Percentiles rank a stretch among this genome's conserved stretches.
These are phyloP conservation scores for thale cress (Arabidopsis thaliana) DNA, from an alignment of 345 rosid genomes.

Conservation along the genomic window DNA sequence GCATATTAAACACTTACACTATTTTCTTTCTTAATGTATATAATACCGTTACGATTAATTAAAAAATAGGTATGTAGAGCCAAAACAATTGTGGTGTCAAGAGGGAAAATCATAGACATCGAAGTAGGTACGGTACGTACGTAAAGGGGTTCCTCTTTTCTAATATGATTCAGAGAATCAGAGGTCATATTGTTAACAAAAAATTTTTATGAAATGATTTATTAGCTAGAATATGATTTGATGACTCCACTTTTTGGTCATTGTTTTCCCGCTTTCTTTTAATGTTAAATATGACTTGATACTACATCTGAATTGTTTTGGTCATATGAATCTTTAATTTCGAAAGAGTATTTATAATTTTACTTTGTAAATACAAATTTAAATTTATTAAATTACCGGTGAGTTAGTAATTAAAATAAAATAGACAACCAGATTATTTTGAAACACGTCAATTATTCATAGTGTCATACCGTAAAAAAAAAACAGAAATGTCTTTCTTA, in stretches of 20 bases:
- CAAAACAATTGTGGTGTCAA: slow-evolving; percentile 20
- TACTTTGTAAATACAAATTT: slow-evolving; percentile 3
- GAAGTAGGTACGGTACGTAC: slow-evolving; percentile 30
- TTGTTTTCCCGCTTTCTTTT: not conserved
- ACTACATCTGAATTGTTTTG: not conserved
- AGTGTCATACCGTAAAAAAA: too few species aligned
- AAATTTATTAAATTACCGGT: slow-evolving; percentile 10
- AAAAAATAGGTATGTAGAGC: slow-evolving; percentile 16
- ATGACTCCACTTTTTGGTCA: slow-evolving; percentile 22
- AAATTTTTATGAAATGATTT: slow-evolving; percentile 4
- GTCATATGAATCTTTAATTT: slow-evolving; percentile 3
- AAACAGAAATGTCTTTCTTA: not conserved
- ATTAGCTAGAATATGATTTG: slow-evolving; percentile 1
- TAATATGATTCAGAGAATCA: not conserved
- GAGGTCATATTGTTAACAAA: slow-evolving; percentile 5
- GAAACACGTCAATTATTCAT: not conserved
- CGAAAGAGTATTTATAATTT: not conserved
- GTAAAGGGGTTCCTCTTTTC: slow-evolving; percentile 35
- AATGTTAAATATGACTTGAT: slow-evolving; percentile 1
- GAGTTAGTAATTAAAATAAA: not conserved
- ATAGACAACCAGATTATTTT: not conserved
- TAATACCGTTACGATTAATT: not conserved
- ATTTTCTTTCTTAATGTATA: not conserved
- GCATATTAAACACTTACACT: not conserved
- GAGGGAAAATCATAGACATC: slow-evolving; percentile 15